Conservation (phyloP, 805 yeast genomes). For the Kregervanrija delftensis region DNA sequence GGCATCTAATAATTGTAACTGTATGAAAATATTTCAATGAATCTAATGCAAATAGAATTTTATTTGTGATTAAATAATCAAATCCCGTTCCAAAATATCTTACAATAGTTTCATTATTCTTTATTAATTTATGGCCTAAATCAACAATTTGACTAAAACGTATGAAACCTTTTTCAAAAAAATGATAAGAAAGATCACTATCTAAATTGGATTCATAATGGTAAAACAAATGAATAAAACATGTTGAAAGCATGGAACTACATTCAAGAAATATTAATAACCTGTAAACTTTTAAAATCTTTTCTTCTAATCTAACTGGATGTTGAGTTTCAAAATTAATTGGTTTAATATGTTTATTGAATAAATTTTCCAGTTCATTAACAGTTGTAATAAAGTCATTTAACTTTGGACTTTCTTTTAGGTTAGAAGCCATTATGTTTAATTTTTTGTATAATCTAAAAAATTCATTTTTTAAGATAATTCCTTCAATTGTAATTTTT, state of each 20-base stretch:
- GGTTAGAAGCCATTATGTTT: slow-evolving; percentile 26
- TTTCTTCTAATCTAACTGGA: slow-evolving; percentile 2
- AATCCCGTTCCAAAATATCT: slow-evolving; percentile 36
- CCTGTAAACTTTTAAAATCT: slow-evolving; percentile 15
- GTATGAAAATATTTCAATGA: too few species aligned
- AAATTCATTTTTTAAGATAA: slow-evolving; percentile 25
- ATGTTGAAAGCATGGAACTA: slow-evolving; percentile 17
- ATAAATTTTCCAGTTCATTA: slow-evolving; percentile 31
- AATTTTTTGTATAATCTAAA: slow-evolving; percentile 26
- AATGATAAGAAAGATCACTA: slow-evolving; percentile 27
- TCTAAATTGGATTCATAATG: slow-evolving; percentile 31
- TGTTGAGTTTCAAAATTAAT: slow-evolving; percentile 8
- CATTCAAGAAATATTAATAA: slow-evolving; percentile 14
- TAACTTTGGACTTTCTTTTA: slow-evolving; percentile 29
- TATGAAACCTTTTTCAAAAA: slow-evolving; percentile 26
- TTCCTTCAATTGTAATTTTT: slow-evolving; percentile 27
- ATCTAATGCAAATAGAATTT: slow-evolving; percentile 8
- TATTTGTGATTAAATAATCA: slow-evolving; percentile 36
- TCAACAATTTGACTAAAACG: slow-evolving; percentile 26
- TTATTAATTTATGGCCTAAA: slow-evolving; percentile 21
- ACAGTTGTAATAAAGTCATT: slow-evolving; percentile 27
- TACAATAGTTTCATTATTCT: slow-evolving; percentile 26
- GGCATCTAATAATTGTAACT: too few species aligned
- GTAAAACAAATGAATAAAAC: slow-evolving; percentile 32
- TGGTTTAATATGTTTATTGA: slow-evolving; percentile 11